Evolutionary conservation across 306 rosid species (phyloP).

Genomic region (Vicia faba): DNA sequence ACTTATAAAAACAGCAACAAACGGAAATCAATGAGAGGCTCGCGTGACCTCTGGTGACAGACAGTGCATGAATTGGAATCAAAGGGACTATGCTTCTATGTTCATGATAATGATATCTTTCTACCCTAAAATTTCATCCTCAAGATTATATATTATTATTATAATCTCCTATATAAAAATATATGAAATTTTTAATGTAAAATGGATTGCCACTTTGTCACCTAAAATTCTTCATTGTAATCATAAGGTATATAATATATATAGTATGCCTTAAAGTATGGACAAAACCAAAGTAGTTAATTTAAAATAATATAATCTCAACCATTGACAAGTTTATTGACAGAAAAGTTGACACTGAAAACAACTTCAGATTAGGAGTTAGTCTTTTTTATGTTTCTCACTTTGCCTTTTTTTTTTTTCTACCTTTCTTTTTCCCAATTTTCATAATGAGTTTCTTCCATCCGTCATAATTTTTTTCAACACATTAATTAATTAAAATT

Average conservation of each 20-base stretch:
- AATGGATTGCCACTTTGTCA: slow-evolving; percentile 26
- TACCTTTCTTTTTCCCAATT: slow-evolving; percentile 27
- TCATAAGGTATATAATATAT: slow-evolving; percentile 30
- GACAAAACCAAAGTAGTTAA: slow-evolving; percentile 39
- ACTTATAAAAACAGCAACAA: slow-evolving; percentile 40
- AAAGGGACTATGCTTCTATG: slow-evolving; percentile 44
- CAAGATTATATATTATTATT: too few species aligned
- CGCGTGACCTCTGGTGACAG: slow-evolving; percentile 56
- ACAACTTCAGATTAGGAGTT: slow-evolving; percentile 48
- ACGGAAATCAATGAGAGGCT: slow-evolving; percentile 33
- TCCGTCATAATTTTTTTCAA: not conserved
- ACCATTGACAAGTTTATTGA: slow-evolving; percentile 41
- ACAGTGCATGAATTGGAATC: slow-evolving; percentile 70
- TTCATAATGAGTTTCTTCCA: slow-evolving; percentile 29
- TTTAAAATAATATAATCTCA: slow-evolving; percentile 29
- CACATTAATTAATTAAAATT: not conserved
- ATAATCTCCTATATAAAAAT: too few species aligned
- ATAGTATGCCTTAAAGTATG: slow-evolving; percentile 17
- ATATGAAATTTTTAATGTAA: not conserved
- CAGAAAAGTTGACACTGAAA: slow-evolving; percentile 48
- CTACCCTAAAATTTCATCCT: slow-evolving; percentile 53
- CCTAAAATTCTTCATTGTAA: slow-evolving; percentile 42
- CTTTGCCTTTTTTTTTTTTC: slow-evolving; percentile 20
- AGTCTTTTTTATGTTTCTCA: slow-evolving; percentile 47
- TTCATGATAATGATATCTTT: slow-evolving; percentile 58